phyloP scores from a whole-genome alignment of 441 rosid species.

The Flueggea neowawraea region DNA sequence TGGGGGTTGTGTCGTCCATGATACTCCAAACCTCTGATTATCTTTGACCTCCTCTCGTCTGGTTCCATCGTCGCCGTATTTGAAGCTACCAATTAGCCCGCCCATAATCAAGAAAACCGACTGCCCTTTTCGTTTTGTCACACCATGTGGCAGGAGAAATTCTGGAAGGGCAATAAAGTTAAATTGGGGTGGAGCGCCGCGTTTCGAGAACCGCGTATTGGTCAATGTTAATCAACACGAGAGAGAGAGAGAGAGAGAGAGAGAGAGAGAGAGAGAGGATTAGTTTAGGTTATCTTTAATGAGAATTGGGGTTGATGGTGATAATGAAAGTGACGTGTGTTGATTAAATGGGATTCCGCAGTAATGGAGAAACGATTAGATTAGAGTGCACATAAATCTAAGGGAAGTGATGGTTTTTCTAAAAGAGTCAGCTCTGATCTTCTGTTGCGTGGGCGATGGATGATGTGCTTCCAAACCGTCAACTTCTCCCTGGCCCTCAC shows the following conservation, averaged over 20 bases:
- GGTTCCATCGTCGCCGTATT: too few relatives aligned
- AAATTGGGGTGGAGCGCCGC: too few relatives aligned
- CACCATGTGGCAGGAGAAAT: too few relatives aligned
- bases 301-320: neutral
- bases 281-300: neutral
- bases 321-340: conserved; percentile 17
- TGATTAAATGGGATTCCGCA: neutral
- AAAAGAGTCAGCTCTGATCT: neutral
- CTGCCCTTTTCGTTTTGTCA: too few relatives aligned
- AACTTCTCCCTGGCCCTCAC: neutral
- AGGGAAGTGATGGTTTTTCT: neutral
- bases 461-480: neutral
- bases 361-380: neutral
- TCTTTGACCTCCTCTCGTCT: too few relatives aligned
- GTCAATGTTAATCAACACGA: neutral
- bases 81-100: too few relatives aligned
- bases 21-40: too few relatives aligned
- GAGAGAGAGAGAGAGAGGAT: neutral
- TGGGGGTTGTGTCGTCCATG: too few relatives aligned
- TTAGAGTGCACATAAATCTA: neutral
- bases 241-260: too few relatives aligned
- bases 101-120: too few relatives aligned
- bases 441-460: neutral
- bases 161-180: too few relatives aligned
- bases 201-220: too few relatives aligned